phyloP scores from a whole-genome alignment of 495 filamentous ascomycete species.

The Aspergillus carlsbadensis region DNA sequence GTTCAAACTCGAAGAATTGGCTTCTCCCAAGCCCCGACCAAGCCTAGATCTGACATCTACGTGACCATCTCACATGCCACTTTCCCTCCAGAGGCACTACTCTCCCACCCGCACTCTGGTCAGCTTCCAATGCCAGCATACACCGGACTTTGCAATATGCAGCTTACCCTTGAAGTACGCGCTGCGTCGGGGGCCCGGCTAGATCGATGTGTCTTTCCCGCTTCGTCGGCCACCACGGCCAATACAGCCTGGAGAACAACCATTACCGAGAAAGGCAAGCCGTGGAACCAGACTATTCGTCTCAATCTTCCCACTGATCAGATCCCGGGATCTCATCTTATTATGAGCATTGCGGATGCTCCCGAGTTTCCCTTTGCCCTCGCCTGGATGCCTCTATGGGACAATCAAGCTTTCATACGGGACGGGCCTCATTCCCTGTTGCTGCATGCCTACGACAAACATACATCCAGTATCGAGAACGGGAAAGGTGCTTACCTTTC shows the following conservation, averaged over 20 bases:
- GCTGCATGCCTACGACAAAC: conserved; percentile 87
- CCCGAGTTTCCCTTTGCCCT: conserved; percentile 86
- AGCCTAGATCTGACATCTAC: conserved; percentile 90
- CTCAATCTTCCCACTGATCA: conserved; percentile 78
- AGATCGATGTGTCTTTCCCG: conserved; percentile 75
- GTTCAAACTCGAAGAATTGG: conserved; percentile 81
- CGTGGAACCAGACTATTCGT: conserved; percentile 85
- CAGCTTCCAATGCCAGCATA: conserved; percentile 64
- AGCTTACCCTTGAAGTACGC: conserved; percentile 86
- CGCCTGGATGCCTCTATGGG: conserved; percentile 92
- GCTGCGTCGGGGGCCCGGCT: conserved; percentile 74
- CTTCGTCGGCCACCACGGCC: conserved; percentile 72
- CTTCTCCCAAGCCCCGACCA: conserved; percentile 90
- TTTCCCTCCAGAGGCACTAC: conserved; percentile 70
- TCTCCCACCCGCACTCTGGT: conserved; percentile 77
- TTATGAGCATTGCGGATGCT: conserved; percentile 83
- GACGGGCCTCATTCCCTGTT: conserved; percentile 81
- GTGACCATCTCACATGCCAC: conserved; percentile 75
- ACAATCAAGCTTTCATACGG: conserved; percentile 82
- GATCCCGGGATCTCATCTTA: conserved; percentile 80
- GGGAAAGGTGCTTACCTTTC: conserved; percentile 79
- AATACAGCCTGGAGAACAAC: conserved; percentile 85
- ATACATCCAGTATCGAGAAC: conserved; percentile 60
- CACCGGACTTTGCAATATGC: conserved; percentile 69
- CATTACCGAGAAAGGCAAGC: conserved; percentile 70